A percentile compares a stretch with the other conserved stretches of the same genome.
Evolutionary conservation across 352 stramenopile genomes (phyloP).

Genomic region (Globisporangium recalcitrans): DNA sequence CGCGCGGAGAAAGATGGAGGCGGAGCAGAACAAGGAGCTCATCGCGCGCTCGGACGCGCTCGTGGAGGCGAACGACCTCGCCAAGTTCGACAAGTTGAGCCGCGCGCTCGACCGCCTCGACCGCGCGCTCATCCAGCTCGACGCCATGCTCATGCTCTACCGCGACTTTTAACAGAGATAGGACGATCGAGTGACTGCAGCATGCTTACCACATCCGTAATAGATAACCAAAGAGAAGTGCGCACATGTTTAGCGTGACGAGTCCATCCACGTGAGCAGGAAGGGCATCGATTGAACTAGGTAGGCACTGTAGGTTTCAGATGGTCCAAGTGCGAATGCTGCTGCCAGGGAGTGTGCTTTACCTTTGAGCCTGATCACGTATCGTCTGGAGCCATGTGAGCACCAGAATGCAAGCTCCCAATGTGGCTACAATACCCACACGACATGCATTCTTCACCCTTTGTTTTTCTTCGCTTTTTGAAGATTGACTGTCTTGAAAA

Average conservation of each 20-base stretch:
- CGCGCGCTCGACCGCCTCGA: conserved; percentile 80
- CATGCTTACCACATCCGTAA: too few species aligned
- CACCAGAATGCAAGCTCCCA: neutral
- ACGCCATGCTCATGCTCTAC: conserved; percentile 87
- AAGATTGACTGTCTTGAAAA: conserved; percentile 5
- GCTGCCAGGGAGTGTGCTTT: too few species aligned
- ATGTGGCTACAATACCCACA: conserved; percentile 1
- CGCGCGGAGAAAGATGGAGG: conserved; percentile 63
- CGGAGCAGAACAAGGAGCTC: conserved; percentile 85
- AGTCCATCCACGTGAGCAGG: too few species aligned
- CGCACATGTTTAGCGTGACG: too few species aligned
- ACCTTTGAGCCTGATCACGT: too few species aligned
- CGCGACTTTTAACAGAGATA: conserved; percentile 65
- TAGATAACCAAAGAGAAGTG: conserved; percentile 10
- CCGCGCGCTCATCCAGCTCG: conserved; percentile 75
- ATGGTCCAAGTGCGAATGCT: too few species aligned
- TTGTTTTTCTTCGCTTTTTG: neutral
- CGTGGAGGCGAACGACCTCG: conserved; percentile 79
- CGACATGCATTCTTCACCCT: neutral
- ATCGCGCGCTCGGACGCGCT: conserved; percentile 84
- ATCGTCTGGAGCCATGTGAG: neutral
- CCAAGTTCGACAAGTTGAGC: conserved; percentile 85
- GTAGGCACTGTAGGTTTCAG: too few species aligned
- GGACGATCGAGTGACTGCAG: neutral
- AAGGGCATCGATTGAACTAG: too few species aligned